Base-by-base conservation (phyloP, 768 basidiomycete genomes). In the Lyophyllum shimeji region DNA sequence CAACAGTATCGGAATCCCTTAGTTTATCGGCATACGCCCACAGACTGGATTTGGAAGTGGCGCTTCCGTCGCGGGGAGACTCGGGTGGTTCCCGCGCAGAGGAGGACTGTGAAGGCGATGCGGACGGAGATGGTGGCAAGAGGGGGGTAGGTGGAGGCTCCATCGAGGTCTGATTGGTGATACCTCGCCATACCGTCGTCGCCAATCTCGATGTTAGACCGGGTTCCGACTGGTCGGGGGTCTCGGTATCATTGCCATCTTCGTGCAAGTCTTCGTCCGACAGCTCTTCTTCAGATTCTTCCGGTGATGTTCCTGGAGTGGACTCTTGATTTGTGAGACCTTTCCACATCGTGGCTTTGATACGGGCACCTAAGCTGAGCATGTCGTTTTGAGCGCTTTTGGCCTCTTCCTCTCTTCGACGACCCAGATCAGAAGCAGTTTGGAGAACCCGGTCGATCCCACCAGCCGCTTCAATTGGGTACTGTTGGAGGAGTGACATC, bases 11-110 rank as follows among this genome's bases (percentile, higher is more conserved):
- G 1, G 89, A 89, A 51, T 89, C 84, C 65, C 81, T 86, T 13
- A 92, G 64, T 64, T 85, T 89, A 61, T 83, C 87, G 0, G 90
- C 86, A 64, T 91, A 92, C 33, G 71, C 67, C 89, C 88, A 89
- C 4, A 90, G 58, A 55, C 72, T 76, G 12, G 78, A 71, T 31
- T 52, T 46, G 7, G 31, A 15, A 31, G 18, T 44, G 29, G 12
- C 21, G 13, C 15, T 42, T 31, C 25, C 52, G 25, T 29, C 49
- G 12, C 18, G 63, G 31, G 27, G 64, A 34, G 42, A 11, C 8
- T 29, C 33, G 43, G 12, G n/a, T 44, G 44, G 50, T 21, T 49
- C 51, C 34, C 61, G 60, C 43, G 60, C 46, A 24, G 60, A 59
- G 43, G 65, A 64, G 2, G 62, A n/a, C n/a, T n/a, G 57, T 53